Conservation (phyloP, 2,329 filamentous ascomycete genomes). For the Neonectria sp. region DNA sequence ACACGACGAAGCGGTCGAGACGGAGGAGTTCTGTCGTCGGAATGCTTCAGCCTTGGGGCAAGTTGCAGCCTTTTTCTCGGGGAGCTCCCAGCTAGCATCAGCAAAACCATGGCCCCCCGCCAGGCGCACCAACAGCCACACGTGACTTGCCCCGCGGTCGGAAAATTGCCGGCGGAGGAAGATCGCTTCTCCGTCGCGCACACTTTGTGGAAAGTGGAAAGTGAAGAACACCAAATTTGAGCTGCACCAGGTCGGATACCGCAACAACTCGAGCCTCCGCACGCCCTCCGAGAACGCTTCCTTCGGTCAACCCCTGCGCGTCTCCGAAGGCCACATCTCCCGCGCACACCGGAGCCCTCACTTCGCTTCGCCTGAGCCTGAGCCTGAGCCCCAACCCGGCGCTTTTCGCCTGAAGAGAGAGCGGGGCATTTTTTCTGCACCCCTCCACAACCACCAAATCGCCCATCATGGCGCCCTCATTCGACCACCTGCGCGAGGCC, state of each 20-base stretch:
- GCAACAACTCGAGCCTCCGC: slow-evolving; percentile 47
- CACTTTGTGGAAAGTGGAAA: slow-evolving; percentile 55
- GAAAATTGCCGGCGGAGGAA: slow-evolving; percentile 52
- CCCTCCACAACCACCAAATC: slow-evolving; percentile 51
- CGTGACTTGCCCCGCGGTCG: slow-evolving; percentile 60
- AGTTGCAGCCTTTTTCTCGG: slow-evolving; percentile 49
- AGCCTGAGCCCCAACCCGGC: slow-evolving; percentile 36
- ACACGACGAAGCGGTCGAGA: slow-evolving; percentile 44
- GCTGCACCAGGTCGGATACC: slow-evolving; percentile 47
- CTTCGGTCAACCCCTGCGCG: slow-evolving; percentile 43
- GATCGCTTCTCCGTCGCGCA: slow-evolving; percentile 59
- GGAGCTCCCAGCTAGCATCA: slow-evolving; percentile 46
- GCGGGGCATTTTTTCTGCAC: slow-evolving; percentile 57
- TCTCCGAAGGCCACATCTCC: slow-evolving; percentile 38
- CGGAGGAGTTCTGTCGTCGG: slow-evolving; percentile 42
- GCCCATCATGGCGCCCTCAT: slow-evolving; percentile 87
- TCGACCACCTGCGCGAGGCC: slow-evolving; percentile 92
- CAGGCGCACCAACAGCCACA: slow-evolving; percentile 43
- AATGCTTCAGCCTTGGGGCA: slow-evolving; percentile 50
- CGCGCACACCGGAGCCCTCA: slow-evolving; percentile 39
- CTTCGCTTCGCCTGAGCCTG: slow-evolving; percentile 31
- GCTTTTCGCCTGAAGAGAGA: slow-evolving; percentile 44
- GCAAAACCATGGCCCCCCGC: slow-evolving; percentile 43
- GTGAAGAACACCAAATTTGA: slow-evolving; percentile 58
- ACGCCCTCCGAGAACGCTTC: slow-evolving; percentile 45